Base-by-base conservation (phyloP, 1,284 basidiomycete species). In the Inonotus hispidus region DNA sequence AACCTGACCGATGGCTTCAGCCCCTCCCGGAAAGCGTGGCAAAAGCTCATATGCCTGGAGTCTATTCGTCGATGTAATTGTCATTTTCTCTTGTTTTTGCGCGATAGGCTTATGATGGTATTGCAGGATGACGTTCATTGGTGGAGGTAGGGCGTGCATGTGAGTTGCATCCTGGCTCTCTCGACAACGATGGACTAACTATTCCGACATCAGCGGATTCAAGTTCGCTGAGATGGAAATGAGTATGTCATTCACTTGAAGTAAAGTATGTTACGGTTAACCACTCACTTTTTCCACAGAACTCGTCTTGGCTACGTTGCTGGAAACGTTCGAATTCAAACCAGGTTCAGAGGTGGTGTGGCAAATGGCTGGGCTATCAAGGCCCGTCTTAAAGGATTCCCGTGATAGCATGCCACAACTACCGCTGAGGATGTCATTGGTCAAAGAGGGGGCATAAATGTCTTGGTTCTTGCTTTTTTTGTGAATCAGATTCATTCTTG, bases 91-190 rank as follows among this genome's bases (percentile, higher is more conserved):
- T 47, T 27, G 27, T 32, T 29, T 13, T n/a, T 14, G 25, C 25
- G 14, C n/a, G 27, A 1, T 2, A 23, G 5, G 14, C 50, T 21
- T 61, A 7, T 14, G n/a, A n/a, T n/a, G 19, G 13, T 6, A 1
- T 19, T 29, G 27, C 11, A 63, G 61, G 61, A 63, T 65, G 63
- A 64, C 63, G 10, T 65, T 65, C 56, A 35, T 57, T 21, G 63
- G 64, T 14, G 64, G 64, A 25, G 52, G 64, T n/a, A 54, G 63
- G 6, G 46, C 64, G 58, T 65, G 63, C 63, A 53, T 25, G 63
- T 62, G 16, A 11, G 27, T 39, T 11, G n/a, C n/a, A n/a, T 11
- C 37, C 2, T 16, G 21, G 7, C 21, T 14, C 16, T 38, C 21
- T 47, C 45, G 4, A 32, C 32, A 13, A 19, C n/a, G 32, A n/a